Evolutionary conservation across 495 filamentous ascomycete genomes (phyloP).

Genomic region (Annulohypoxylon stygium): DNA sequence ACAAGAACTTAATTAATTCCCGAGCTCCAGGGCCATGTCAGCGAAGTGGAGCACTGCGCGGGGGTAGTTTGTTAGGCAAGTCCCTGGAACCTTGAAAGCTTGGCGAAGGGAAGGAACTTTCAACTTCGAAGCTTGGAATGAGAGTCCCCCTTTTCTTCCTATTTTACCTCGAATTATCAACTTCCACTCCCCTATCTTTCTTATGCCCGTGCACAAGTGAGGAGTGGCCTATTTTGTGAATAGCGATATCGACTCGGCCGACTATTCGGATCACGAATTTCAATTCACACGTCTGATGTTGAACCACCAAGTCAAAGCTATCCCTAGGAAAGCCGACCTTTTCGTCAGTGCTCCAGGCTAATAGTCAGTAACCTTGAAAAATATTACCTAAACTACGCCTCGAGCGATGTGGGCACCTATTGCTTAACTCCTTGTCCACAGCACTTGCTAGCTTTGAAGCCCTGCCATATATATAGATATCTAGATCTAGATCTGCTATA

Average conservation of each 20-base stretch:
- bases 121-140: constrained; percentile 12
- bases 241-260: constrained; percentile 4
- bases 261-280: constrained; percentile 5
- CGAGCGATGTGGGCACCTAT: constrained; percentile 39
- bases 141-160: constrained; percentile 4
- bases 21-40: background rate
- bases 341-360: constrained; percentile 42
- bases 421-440: constrained; percentile 18
- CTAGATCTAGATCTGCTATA: constrained; percentile 11
- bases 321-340: constrained; percentile 40
- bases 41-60: constrained; percentile 21
- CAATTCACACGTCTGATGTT: constrained; percentile 39
- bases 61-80: constrained; percentile 16
- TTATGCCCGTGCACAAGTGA: background rate
- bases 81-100: constrained; percentile 11
- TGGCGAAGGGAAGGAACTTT: constrained; percentile 15
- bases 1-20: constrained; percentile 7
- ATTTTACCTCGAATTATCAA: background rate
- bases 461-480: constrained; percentile 22
- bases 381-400: constrained; percentile 12
- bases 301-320: constrained; percentile 32
- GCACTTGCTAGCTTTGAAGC: constrained; percentile 42
- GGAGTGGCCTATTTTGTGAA: background rate
- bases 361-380: constrained; percentile 3
- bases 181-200: background rate